Conservation (phyloP, 805 yeast genomes). For the Candida cerambycidarum region DNA sequence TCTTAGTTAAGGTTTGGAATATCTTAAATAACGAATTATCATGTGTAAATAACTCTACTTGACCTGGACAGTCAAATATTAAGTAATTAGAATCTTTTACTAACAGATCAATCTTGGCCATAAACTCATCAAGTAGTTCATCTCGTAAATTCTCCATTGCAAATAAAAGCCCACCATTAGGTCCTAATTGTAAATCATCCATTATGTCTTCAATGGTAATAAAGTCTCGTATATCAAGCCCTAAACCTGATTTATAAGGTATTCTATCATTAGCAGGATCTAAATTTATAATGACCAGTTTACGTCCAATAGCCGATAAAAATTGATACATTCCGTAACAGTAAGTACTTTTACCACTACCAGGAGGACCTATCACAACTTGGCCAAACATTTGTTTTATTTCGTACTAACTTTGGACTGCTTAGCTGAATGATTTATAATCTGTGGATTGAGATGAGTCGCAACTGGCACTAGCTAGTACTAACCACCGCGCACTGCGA, state of each 20-base stretch:
- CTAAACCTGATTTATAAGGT: constrained; percentile 54
- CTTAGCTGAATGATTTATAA: too few species aligned
- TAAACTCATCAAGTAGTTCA: constrained; percentile 91
- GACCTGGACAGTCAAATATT: constrained; percentile 97
- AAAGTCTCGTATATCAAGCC: constrained; percentile 76
- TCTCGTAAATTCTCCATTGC: constrained; percentile 80
- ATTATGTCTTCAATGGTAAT: constrained; percentile 75
- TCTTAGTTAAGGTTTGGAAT: constrained; percentile 58
- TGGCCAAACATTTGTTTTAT: constrained; percentile 86
- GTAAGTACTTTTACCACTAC: constrained; percentile 94
- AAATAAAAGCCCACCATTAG: constrained; percentile 87
- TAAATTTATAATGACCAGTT: constrained; percentile 77
- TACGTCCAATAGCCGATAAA: constrained; percentile 89
- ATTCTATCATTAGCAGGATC: constrained; percentile 87
- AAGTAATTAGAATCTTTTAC: constrained; percentile 60
- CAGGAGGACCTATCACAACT: constrained; percentile 96
- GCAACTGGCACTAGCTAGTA: too few species aligned
- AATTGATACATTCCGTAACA: constrained; percentile 93
- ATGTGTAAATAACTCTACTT: constrained; percentile 91
- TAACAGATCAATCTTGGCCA: constrained; percentile 70
- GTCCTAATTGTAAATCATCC: constrained; percentile 72
- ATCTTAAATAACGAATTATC: constrained; percentile 71
- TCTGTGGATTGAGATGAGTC: too few species aligned
- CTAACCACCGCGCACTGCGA: too few species aligned
- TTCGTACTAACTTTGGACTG: too few species aligned